Evolutionary conservation across 225 moss, liverwort and hornwort species (phyloP), one percentile per base, ranked within the genome.

Genomic region (Thuidium tamariscinum): DNA sequence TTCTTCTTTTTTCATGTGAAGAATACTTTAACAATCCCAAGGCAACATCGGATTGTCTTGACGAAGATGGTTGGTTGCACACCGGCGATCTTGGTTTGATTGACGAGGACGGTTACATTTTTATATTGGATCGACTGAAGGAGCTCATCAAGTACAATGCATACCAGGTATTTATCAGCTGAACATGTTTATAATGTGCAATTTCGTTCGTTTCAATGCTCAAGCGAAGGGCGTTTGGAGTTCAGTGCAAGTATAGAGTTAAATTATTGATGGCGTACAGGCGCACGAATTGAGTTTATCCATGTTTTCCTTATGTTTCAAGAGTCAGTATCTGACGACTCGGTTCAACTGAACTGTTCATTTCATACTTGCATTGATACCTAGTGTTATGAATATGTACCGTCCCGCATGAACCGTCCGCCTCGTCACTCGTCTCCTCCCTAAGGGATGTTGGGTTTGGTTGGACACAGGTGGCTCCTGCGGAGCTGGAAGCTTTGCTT

Each of bases 71-170:
- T 29, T 93, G 93, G 93, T 84, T 91, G 44, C 93, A 87, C 77
- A 91, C 93, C 39, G 93, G 93, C 73, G 93, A 93, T 85, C 83
- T 93, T 37, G 91, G 77, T 67, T 27, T 90, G 44, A 1, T 93
- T 63, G 91, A 93, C 81, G 86, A 89, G 55, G 83, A 90, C 59
- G 93, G 93, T 34, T 86, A 93, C 77, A 22, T 93, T 73, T 63
- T 71, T 36, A 85, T 93, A 67, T 37, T 88, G 90, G 93, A 93
- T 89, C 91, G 93, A 73, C 81, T 93, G 60, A 93, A 93, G 77
- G 93, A 93, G 89, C 92, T 93, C 57, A 93, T 93, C 64, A 93
- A 93, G 55, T 93, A 88, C 65, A 93, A 93, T 71, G 93, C 89
- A 51, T 92, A 87, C 61, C 92, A 93, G 93, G 93, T 93, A 37